Evolutionary conservation across 169 alveolate species (phyloP), one percentile per base, ranked within the genome.

Genomic region (Cryptosporidium xiaoi): DNA sequence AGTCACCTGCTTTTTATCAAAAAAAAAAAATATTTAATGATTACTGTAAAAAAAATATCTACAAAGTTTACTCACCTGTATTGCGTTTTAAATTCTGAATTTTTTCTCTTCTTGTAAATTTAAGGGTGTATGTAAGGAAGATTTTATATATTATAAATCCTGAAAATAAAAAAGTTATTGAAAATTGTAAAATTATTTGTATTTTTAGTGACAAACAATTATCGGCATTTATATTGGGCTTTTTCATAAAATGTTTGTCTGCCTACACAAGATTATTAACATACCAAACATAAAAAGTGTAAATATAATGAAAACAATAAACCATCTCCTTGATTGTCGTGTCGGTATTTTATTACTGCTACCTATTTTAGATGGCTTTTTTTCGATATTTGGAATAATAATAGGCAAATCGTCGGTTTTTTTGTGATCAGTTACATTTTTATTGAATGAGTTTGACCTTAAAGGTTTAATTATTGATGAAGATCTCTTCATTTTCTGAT

Each of bases 401-500:
- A 18, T 62, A 46, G 87, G 71, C 34, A 77, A 77, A 60, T 77
- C 64, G 44, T 77, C 87, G 1, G 64, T 62, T 27, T 77, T 77
- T 60, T 36, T 77, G 31, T 77, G 71, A 20, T 77, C 77, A 36
- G 15, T 27, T 18, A 24, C 33, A 10, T 77, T 71, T 27, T 62
- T 77, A 6, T 40, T 34, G n/a, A 77, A 56, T 31, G 71, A 60
- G 27, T 50, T 15, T 18, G 71, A 56, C 34, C 64, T 77, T 0
- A 62, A 48, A 58, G 69, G 87, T 56, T 65, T 77, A 55, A 77
- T 40, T 60, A 60, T 24, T 36, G 87, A 77, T 12, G 87, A 77
- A 62, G 87, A 77, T 62, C 87, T 77, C 51, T 77, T 68, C 87
- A 77, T 77, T 60, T 44, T 66, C n/a, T 40, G 8, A 34, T 20